These are phyloP conservation scores for Clonostachys rosea DNA, from an alignment of 2,329 filamentous ascomycete genomes.

Conservation along the genomic window DNA sequence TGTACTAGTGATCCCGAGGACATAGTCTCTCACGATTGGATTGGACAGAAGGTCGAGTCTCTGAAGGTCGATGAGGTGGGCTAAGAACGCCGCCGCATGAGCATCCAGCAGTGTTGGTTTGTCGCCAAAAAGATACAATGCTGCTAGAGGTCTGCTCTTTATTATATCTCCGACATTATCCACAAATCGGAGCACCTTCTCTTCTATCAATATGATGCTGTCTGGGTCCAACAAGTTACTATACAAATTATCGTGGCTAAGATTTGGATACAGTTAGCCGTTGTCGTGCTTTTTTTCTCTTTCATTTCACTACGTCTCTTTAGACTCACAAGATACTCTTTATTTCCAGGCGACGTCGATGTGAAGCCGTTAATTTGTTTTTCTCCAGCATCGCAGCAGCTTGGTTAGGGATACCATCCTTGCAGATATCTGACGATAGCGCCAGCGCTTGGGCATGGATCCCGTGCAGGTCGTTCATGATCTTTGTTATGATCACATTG, in stretches of 20 bases:
- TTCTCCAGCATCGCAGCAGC: conserved; percentile 20
- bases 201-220: conserved; percentile 13
- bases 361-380: conserved; percentile 12
- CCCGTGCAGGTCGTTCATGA: conserved; percentile 16
- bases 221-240: conserved; percentile 13
- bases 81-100: conserved; percentile 12
- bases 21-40: conserved; percentile 10
- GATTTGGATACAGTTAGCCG: background rate
- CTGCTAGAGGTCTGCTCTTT: conserved; percentile 2
- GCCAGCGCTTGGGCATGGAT: conserved; percentile 16
- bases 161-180: conserved; percentile 8
- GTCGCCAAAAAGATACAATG: conserved; percentile 17
- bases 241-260: conserved; percentile 17
- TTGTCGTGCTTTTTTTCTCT: background rate
- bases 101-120: conserved; percentile 20
- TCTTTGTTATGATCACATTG: conserved; percentile 9
- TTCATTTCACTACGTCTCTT: background rate
- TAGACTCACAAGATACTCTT: conserved; percentile 20
- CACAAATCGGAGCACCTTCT: conserved; percentile 12
- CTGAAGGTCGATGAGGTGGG: conserved; percentile 14
- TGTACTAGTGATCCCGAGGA: conserved; percentile 9
- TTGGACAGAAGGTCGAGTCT: conserved; percentile 13
- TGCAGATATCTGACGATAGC: conserved; percentile 11
- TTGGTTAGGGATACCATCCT: conserved; percentile 16
- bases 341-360: conserved; percentile 20